These are phyloP conservation scores for Trypanosoma platydactyli DNA, from an alignment of 208 protist genomes.

Conservation along the genomic window DNA sequence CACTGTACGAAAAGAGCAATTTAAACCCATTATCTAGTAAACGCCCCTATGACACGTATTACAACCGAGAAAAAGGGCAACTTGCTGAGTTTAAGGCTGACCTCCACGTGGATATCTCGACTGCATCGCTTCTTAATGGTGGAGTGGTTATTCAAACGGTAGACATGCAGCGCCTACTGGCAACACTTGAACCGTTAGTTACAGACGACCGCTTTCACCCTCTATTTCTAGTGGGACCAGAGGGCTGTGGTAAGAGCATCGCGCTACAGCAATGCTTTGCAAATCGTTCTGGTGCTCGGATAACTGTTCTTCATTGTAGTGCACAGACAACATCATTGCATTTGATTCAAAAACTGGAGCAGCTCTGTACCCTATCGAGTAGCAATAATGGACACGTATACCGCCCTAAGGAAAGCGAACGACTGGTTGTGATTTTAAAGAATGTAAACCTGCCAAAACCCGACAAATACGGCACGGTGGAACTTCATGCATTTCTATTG, in stretches of 20 bases:
- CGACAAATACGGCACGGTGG: constrained; percentile 97
- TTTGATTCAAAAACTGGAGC: constrained; percentile 95
- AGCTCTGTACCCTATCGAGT: constrained; percentile 87
- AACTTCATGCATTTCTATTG: constrained; percentile 97
- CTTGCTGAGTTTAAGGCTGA: constrained; percentile 69
- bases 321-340: constrained; percentile 93
- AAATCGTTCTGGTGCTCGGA: constrained; percentile 38
- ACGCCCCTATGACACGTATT: constrained; percentile 90
- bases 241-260: constrained; percentile 95
- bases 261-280: constrained; percentile 86
- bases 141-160: constrained; percentile 86
- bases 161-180: constrained; percentile 88
- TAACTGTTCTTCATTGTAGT: constrained; percentile 94
- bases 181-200: constrained; percentile 89
- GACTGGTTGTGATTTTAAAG: constrained; percentile 94
- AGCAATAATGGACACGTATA: constrained; percentile 90
- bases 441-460: constrained; percentile 97
- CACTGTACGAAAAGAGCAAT: constrained; percentile 80
- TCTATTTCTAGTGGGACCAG: constrained; percentile 96
- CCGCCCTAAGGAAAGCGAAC: constrained; percentile 93
- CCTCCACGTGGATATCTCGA: constrained; percentile 42
- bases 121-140: constrained; percentile 60
- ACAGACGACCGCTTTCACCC: constrained; percentile 63
- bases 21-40: constrained; percentile 70
- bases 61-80: constrained; percentile 45